These are phyloP conservation scores for Termitomyces bulborhizus DNA, from an alignment of 768 basidiomycete genomes.

Conservation along the genomic window DNA sequence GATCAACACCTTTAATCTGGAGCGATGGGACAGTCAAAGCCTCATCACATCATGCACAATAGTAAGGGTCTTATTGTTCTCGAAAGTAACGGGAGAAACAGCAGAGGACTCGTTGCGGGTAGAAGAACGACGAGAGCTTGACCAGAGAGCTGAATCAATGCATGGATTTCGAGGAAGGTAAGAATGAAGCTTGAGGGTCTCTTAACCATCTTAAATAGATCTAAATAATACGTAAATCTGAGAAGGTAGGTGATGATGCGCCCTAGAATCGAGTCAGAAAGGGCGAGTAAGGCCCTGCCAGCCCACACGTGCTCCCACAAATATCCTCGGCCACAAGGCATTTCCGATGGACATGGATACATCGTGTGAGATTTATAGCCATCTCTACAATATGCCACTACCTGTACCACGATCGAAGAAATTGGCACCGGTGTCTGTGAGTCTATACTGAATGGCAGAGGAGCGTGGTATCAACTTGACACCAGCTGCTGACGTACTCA, in stretches of 20 bases:
- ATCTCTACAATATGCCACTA: constrained; percentile 43
- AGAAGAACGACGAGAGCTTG: constrained; percentile 1
- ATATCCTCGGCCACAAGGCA: background rate
- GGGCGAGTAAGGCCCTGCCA: background rate
- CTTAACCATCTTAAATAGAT: background rate
- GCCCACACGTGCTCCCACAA: background rate
- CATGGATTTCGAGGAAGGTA: constrained; percentile 13
- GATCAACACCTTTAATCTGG: constrained; percentile 56
- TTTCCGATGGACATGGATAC: background rate
- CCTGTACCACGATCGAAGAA: constrained; percentile 76
- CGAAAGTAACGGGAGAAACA: background rate
- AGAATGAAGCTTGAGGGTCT: background rate
- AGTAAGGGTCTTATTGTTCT: constrained; percentile 27
- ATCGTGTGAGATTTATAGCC: background rate
- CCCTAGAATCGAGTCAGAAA: too few relatives aligned
- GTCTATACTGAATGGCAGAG: constrained; percentile 61
- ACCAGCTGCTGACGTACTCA: constrained; percentile 25
- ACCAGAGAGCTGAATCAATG: constrained; percentile 12
- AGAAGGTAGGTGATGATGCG: too few relatives aligned
- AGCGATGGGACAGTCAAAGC: constrained; percentile 36
- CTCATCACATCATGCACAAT: constrained; percentile 27
- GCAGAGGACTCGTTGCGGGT: background rate
- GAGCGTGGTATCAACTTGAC: constrained; percentile 43
- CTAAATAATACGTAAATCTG: background rate
- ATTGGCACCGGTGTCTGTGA: constrained; percentile 56